Evolutionary conservation across 306 rosid species (phyloP).

Genomic region (Carpinus viminea): DNA sequence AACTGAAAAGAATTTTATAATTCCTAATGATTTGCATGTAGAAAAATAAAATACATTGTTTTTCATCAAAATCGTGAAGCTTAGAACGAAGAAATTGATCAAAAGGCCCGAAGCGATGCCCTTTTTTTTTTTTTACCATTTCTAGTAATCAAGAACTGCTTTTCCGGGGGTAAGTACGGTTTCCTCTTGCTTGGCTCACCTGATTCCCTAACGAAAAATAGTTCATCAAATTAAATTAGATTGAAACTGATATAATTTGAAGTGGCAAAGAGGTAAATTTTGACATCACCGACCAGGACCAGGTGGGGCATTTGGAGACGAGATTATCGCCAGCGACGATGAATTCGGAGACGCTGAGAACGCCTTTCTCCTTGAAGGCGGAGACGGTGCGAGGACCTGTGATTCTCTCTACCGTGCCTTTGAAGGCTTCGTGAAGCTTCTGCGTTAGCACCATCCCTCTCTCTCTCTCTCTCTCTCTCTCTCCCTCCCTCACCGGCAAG

Average conservation of each 20-base stretch:
- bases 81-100: not conserved
- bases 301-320: slow-evolving; percentile 98
- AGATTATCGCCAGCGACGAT: slow-evolving; percentile 88
- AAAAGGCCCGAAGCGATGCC: not conserved
- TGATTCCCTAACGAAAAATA: slow-evolving; percentile 61
- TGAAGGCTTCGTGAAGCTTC: slow-evolving; percentile 96
- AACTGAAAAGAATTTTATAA: slow-evolving; percentile 46
- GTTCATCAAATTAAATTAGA: not conserved
- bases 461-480: not conserved
- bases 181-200: slow-evolving; percentile 95
- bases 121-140: slow-evolving; percentile 54
- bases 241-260: not conserved
- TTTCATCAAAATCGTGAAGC: not conserved
- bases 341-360: slow-evolving; percentile 93
- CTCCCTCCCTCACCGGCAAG: too few species aligned
- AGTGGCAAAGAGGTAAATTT: not conserved
- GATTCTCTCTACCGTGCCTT: slow-evolving; percentile 95
- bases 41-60: too few species aligned
- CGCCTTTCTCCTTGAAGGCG: slow-evolving; percentile 97
- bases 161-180: slow-evolving; percentile 75
- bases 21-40: not conserved
- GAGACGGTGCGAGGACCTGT: slow-evolving; percentile 91
- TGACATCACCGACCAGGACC: slow-evolving; percentile 77
- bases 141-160: slow-evolving; percentile 88
- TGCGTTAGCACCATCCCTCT: slow-evolving; percentile 76